Conservation (phyloP, 768 basidiomycete species). For the Hemileccinum rubropunctum region DNA sequence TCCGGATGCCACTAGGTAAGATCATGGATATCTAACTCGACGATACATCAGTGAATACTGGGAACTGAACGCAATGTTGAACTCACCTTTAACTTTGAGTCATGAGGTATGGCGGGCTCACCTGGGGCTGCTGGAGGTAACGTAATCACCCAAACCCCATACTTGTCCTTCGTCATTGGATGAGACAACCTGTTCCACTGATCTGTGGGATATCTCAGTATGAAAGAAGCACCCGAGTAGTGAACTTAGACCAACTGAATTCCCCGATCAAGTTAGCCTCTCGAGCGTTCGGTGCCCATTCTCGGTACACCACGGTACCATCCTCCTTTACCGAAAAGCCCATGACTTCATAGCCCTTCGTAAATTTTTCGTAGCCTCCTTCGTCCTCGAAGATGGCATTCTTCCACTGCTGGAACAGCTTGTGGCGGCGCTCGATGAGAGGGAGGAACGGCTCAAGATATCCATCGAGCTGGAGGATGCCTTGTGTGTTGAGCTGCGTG, state of each 20-base stretch:
- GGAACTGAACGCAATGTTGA: neutral
- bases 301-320: conserved; percentile 77
- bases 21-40: conserved; percentile 85
- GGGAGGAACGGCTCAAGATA: conserved; percentile 75
- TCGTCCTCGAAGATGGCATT: conserved; percentile 71
- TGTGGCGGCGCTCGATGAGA: conserved; percentile 66
- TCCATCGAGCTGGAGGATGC: conserved; percentile 61
- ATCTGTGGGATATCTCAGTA: conserved; percentile 47
- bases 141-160: conserved; percentile 86
- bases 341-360: conserved; percentile 51
- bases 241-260: conserved; percentile 70
- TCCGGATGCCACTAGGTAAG: conserved; percentile 68
- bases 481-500: conserved; percentile 49
- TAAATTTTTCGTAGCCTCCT: conserved; percentile 78
- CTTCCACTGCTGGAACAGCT: conserved; percentile 71
- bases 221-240: neutral
- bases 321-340: conserved; percentile 73
- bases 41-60: neutral
- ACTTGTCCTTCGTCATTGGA: conserved; percentile 80
- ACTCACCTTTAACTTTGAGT: conserved; percentile 89
- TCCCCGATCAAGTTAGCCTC: conserved; percentile 90
- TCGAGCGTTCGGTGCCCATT: conserved; percentile 92
- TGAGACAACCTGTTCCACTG: conserved; percentile 84
- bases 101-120: conserved; percentile 83
- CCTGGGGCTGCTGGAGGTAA: conserved; percentile 68